phyloP scores from a whole-genome alignment of 495 filamentous ascomycete species.

The Hypoxylon fuscum region DNA sequence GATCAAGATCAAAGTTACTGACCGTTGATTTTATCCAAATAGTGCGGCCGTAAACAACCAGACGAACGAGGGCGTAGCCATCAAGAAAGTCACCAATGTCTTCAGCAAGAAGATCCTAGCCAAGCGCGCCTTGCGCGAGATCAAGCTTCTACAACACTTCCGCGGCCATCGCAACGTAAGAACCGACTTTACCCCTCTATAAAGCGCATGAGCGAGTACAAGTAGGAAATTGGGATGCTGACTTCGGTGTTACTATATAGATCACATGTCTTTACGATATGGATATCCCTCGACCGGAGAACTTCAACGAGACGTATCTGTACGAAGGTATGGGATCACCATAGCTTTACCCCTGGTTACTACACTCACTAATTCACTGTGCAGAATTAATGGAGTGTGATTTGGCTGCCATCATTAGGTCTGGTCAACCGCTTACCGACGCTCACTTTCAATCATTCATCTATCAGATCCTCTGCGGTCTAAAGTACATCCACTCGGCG shows the following conservation, averaged over 20 bases:
- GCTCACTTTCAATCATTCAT: constrained; percentile 96
- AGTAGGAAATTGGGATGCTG: background rate
- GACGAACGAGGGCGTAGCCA: constrained; percentile 94
- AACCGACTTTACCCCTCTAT: background rate
- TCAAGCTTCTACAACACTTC: constrained; percentile 98
- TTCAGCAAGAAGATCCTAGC: constrained; percentile 99
- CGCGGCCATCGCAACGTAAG: constrained; percentile 74
- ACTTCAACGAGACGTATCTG: constrained; percentile 99
- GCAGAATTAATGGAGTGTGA: constrained; percentile 99
- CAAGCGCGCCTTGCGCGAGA: constrained; percentile 96
- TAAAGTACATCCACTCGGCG: constrained; percentile 99
- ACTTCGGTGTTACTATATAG: constrained; percentile 54
- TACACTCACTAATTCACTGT: constrained; percentile 21
- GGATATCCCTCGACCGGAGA: constrained; percentile 97
- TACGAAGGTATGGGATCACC: constrained; percentile 79
- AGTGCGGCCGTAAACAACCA: constrained; percentile 92
- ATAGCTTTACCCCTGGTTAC: background rate
- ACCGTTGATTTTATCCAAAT: constrained; percentile 23
- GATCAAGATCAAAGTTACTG: constrained; percentile 17
- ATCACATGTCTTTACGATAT: constrained; percentile 99
- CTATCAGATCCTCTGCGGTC: constrained; percentile 91
- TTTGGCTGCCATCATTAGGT: constrained; percentile 96
- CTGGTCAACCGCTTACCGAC: constrained; percentile 93
- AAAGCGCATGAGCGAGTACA: background rate
- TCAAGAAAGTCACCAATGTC: constrained; percentile 99